Base-by-base conservation (phyloP, 129 eudicot genomes). In the Escallonia herrerae region DNA sequence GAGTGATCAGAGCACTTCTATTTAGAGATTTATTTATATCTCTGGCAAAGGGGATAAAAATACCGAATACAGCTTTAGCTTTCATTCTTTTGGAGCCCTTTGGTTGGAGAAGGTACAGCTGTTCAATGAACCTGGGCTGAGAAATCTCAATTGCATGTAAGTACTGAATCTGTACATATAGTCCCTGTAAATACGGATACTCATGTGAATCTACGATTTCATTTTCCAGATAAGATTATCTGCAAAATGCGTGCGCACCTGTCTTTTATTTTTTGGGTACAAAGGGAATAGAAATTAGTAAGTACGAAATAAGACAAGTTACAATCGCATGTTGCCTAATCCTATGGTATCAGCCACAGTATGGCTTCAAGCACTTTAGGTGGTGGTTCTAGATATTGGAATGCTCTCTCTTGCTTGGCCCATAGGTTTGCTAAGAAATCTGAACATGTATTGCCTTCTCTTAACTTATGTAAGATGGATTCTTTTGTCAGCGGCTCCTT, bases 11-110 rank as follows among this genome's bases (percentile, higher is more conserved):
- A 59, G 11, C 38, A 48, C 56, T 42, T 15, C 67, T 2, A 8
- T 49, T 52, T 69, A 70, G 72, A 58, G 60, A 13, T 42, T 4
- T 6, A 48, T 15, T 58, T 15, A 33, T 42, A 5, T 62, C 14
- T 14, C 33, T 22, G 33, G 33, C 1, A 22, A 22, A 22, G 33
- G 33, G 33, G 33, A 42, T 4, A 43, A 6, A 3, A 22, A 37
- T 37, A 37, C 5, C 38, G 37, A 3, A 10, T n/a, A 8, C 0
- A 6, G 39, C 54, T 47, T 47, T 15, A 44, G 15, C 4, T n/a
- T 43, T 8, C 12, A 9, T 56, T 5, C 12, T 12, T n/a, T 9
- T 40, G 51, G 40, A 65, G 60, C 48, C 8, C 52, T 65, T 43
- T 3, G 58, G 51, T 65, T n/a, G 8, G 38, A 56, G 63, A 56